Conservation (phyloP, 139 green algal species). For the Volvox africanus region DNA sequence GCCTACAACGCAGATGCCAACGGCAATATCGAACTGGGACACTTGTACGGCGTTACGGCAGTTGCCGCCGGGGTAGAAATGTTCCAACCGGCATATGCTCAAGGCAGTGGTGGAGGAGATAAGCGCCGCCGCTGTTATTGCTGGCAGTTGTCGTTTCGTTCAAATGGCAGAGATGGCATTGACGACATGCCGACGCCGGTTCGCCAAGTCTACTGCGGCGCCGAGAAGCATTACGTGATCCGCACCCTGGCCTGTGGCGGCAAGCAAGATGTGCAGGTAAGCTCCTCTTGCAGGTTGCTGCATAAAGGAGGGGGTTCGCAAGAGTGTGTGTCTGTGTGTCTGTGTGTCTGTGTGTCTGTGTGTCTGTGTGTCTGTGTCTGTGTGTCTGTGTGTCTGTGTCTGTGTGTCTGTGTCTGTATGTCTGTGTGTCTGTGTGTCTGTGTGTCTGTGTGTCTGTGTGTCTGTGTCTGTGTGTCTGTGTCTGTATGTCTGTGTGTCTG, state of each 20-base stretch:
- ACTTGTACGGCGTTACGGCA: not conserved
- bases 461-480: too few species aligned
- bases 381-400: too few species aligned
- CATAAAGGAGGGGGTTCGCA: too few species aligned
- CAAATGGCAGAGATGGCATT: not conserved
- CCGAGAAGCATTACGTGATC: not conserved
- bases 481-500: too few species aligned
- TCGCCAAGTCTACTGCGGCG: not conserved
- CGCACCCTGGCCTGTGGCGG: not conserved
- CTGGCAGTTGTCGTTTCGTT: not conserved
- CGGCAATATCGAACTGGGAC: constrained; percentile 2
- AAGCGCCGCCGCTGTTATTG: constrained; percentile 5
- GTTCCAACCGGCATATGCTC: not conserved
- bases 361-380: too few species aligned
- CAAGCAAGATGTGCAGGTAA: too few species aligned
- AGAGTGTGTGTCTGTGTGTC: too few species aligned
- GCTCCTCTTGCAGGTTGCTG: too few species aligned
- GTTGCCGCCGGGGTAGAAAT: not conserved
- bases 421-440: too few species aligned
- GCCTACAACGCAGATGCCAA: constrained; percentile 1
- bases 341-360: not conserved
- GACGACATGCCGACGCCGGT: too few species aligned
- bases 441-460: too few species aligned
- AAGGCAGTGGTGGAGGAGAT: not conserved
- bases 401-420: too few species aligned